phyloP scores from a whole-genome alignment of 164 flowering plant species.

The Platanus orientalis region DNA sequence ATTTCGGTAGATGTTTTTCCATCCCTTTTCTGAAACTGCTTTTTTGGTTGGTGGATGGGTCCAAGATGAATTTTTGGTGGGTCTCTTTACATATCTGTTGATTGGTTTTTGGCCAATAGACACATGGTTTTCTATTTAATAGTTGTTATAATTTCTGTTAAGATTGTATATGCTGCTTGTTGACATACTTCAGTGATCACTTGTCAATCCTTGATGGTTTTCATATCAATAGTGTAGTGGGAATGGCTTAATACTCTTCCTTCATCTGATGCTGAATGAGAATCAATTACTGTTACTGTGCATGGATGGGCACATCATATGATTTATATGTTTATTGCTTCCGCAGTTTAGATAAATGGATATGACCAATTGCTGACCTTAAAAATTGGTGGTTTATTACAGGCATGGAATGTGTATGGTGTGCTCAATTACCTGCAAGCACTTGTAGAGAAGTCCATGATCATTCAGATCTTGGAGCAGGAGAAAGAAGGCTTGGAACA shows the following conservation, averaged over 20 bases:
- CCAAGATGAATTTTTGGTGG: no score
- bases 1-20: neutral
- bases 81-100: no score
- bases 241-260: no score
- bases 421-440: constrained; percentile 96
- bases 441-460: constrained; percentile 90
- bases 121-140: no score
- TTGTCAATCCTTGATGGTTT: neutral
- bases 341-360: no score
- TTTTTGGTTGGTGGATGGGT: no score
- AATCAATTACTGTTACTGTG: neutral
- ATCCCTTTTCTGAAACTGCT: no score
- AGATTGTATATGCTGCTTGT: no score
- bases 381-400: constrained; percentile 6
- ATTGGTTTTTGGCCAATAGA: no score
- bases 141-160: no score
- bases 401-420: constrained; percentile 99
- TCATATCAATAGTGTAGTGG: neutral
- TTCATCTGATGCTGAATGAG: neutral
- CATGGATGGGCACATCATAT: neutral
- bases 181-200: no score
- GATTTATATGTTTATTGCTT: neutral
- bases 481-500: constrained; percentile 93
- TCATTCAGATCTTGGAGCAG: constrained; percentile 76
- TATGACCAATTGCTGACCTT: no score